Evolutionary conservation across 352 stramenopile genomes (phyloP).

Genomic region (Phytophthora meadii): DNA sequence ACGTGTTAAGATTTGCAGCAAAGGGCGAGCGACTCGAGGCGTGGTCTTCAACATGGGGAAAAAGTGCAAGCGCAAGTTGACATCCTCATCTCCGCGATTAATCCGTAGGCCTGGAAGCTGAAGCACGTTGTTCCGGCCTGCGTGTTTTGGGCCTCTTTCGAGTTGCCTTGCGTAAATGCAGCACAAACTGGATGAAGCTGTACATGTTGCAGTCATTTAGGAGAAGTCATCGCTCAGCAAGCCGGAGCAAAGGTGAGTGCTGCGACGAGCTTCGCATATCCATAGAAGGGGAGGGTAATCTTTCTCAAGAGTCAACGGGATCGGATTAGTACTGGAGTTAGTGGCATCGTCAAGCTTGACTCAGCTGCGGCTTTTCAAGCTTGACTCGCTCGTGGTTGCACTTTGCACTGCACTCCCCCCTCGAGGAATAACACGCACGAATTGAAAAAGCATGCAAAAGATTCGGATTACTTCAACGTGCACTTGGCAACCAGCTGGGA

Average conservation of each 20-base stretch:
- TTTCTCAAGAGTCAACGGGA: constrained; percentile 8
- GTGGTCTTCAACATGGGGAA: constrained; percentile 14
- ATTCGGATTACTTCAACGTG: constrained; percentile 30
- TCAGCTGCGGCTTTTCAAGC: constrained; percentile 6
- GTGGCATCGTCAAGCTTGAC: constrained; percentile 11
- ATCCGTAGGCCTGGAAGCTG: constrained; percentile 1
- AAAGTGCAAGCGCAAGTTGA: constrained; percentile 7
- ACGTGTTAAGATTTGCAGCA: constrained; percentile 26
- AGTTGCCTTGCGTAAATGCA: too few relatives aligned
- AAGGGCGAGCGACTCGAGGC: constrained; percentile 5
- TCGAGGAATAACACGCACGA: constrained; percentile 13
- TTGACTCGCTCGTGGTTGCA: neutral
- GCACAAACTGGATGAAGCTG: too few relatives aligned
- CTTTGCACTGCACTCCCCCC: constrained; percentile 8
- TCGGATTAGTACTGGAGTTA: constrained; percentile 13
- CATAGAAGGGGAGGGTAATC: constrained; percentile 31
- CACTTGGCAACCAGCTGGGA: constrained; percentile 15
- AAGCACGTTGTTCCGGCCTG: constrained; percentile 32
- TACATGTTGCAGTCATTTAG: neutral
- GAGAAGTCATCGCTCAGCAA: constrained; percentile 11
- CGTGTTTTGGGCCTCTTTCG: neutral
- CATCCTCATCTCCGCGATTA: constrained; percentile 15
- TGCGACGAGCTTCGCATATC: constrained; percentile 25
- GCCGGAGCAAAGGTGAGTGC: constrained; percentile 18
- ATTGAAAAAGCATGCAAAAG: constrained; percentile 14